Evolutionary conservation across 768 basidiomycete genomes (phyloP).

Genomic region (Hygrophorus russula): DNA sequence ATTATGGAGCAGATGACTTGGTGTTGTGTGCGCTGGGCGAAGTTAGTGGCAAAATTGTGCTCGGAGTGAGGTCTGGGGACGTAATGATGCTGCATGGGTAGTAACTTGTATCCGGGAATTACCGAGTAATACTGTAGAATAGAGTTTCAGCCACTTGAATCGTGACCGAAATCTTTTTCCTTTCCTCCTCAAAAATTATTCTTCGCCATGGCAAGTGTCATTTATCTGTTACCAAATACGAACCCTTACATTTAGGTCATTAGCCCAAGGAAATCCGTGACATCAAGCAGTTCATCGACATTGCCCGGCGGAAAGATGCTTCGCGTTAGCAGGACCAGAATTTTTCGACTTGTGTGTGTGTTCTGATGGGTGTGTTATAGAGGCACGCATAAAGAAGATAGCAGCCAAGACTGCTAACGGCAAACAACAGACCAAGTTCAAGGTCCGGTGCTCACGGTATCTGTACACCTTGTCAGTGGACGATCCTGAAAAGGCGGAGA

Average conservation of each 20-base stretch:
- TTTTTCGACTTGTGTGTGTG: not conserved
- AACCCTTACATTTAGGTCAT: not conserved
- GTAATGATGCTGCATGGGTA: slow-evolving; percentile 25
- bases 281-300: slow-evolving; percentile 98
- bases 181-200: no score
- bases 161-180: no score
- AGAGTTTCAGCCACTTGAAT: no score
- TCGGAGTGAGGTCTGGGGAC: slow-evolving; percentile 30
- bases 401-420: slow-evolving; percentile 52
- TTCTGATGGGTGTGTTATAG: slow-evolving; percentile 27
- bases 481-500: slow-evolving; percentile 98
- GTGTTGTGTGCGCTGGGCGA: slow-evolving; percentile 36
- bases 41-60: slow-evolving; percentile 28
- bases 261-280: slow-evolving; percentile 97
- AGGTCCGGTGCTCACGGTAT: slow-evolving; percentile 93
- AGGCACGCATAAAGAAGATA: slow-evolving; percentile 97
- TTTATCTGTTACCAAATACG: no score
- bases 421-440: slow-evolving; percentile 92
- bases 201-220: no score
- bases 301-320: slow-evolving; percentile 95
- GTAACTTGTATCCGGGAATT: no score
- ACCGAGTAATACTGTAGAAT: no score
- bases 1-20: slow-evolving; percentile 14
- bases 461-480: slow-evolving; percentile 95
- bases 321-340: slow-evolving; percentile 52